Evolutionary conservation across 2,329 filamentous ascomycete species (phyloP).

Genomic region (Aspergillus terreus): DNA sequence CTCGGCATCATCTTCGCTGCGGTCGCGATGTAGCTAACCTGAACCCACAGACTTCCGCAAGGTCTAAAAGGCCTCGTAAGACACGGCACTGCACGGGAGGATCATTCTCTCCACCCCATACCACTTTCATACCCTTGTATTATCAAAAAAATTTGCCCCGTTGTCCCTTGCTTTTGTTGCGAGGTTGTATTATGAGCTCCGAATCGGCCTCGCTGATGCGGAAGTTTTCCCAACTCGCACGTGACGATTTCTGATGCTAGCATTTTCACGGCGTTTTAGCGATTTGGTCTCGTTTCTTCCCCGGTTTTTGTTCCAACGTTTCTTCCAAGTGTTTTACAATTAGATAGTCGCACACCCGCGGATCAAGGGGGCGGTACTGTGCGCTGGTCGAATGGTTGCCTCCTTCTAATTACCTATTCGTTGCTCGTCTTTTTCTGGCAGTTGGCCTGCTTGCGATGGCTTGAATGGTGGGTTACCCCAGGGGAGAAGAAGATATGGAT

Average conservation of each 20-base stretch:
- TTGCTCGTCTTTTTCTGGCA: neutral
- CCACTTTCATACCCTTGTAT: constrained; percentile 24
- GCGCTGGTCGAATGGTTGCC: constrained; percentile 41
- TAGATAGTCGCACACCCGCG: constrained; percentile 41
- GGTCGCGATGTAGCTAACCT: constrained; percentile 19
- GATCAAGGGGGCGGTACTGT: constrained; percentile 36
- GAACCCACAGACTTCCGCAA: constrained; percentile 58
- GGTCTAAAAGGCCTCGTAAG: constrained; percentile 40
- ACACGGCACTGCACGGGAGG: constrained; percentile 12
- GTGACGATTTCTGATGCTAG: constrained; percentile 39
- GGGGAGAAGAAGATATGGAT: constrained; percentile 1
- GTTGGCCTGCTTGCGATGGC: too few species aligned
- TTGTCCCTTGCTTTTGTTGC: constrained; percentile 5
- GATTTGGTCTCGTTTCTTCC: constrained; percentile 20
- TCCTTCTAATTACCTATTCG: constrained; percentile 30
- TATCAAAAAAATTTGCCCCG: constrained; percentile 22
- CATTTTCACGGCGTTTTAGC: constrained; percentile 45
- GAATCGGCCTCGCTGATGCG: constrained; percentile 12
- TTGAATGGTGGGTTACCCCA: neutral
- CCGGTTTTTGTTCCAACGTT: constrained; percentile 14
- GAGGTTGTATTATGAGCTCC: constrained; percentile 14
- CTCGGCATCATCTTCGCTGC: neutral
- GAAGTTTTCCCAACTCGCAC: constrained; percentile 16
- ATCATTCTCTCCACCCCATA: constrained; percentile 14
- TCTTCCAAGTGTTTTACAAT: constrained; percentile 27